These are phyloP conservation scores for Austroboletus niveus DNA, from an alignment of 1,284 basidiomycete genomes.

Conservation along the genomic window DNA sequence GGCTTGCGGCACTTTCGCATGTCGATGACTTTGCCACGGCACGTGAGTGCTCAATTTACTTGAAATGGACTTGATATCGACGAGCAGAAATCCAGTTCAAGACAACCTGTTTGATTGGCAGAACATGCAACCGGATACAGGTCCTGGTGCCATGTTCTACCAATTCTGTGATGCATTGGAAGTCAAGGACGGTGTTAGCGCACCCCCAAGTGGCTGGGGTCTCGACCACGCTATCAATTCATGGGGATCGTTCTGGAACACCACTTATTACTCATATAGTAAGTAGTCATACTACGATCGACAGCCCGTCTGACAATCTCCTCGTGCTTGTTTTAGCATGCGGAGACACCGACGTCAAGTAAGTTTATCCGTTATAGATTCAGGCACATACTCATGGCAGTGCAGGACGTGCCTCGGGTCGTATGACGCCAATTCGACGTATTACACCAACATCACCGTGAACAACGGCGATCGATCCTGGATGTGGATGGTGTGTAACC, in stretches of 20 bases:
- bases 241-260: conserved; percentile 56
- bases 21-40: conserved; percentile 66
- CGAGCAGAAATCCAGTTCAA: conserved; percentile 39
- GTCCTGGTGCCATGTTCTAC: conserved; percentile 47
- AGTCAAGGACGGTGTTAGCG: conserved; percentile 58
- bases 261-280: conserved; percentile 37
- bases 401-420: conserved; percentile 45
- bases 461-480: conserved; percentile 44
- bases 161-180: conserved; percentile 73
- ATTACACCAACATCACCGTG: conserved; percentile 41
- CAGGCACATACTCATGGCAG: neutral
- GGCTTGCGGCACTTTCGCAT: conserved; percentile 55
- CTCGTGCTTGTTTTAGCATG: conserved; percentile 34
- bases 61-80: neutral
- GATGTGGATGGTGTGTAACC: conserved; percentile 57
- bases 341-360: conserved; percentile 37
- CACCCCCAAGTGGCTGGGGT: conserved; percentile 59
- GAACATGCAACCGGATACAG: conserved; percentile 35
- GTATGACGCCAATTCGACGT: conserved; percentile 38
- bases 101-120: conserved; percentile 54
- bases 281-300: conserved; percentile 9
- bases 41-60: conserved; percentile 21
- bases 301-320: neutral
- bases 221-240: conserved; percentile 57
- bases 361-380: conserved; percentile 14